Evolutionary conservation across 805 yeast genomes (phyloP).

Genomic region (Wickerhamiella spandovensis): DNA sequence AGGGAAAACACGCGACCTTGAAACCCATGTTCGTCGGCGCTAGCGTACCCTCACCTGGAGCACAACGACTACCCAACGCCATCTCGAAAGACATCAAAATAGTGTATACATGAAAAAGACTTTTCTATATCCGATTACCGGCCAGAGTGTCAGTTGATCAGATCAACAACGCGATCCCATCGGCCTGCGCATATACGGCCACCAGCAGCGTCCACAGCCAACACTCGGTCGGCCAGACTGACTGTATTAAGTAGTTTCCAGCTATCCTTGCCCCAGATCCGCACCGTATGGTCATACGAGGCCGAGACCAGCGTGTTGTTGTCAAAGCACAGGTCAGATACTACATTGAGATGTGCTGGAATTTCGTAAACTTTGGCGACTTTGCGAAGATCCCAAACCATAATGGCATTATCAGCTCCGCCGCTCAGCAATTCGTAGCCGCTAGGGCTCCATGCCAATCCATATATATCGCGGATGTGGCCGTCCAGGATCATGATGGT

Average conservation of each 20-base stretch:
- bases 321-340: slow-evolving; percentile 50
- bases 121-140: too few relatives aligned
- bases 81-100: too few relatives aligned
- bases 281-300: slow-evolving; percentile 49
- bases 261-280: slow-evolving; percentile 51
- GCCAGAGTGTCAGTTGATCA: background rate
- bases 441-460: slow-evolving; percentile 60
- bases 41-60: too few relatives aligned
- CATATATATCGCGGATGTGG: slow-evolving; percentile 61
- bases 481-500: slow-evolving; percentile 46
- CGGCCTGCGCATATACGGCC: slow-evolving; percentile 45
- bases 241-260: slow-evolving; percentile 49
- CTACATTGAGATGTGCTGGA: slow-evolving; percentile 61
- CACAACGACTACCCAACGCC: too few relatives aligned
- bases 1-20: too few relatives aligned
- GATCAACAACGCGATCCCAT: slow-evolving; percentile 71
- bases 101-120: too few relatives aligned
- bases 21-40: too few relatives aligned
- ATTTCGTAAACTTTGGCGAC: slow-evolving; percentile 34
- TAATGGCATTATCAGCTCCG: slow-evolving; percentile 65
- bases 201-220: slow-evolving; percentile 42
- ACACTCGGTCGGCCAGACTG: slow-evolving; percentile 51
- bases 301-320: slow-evolving; percentile 31
- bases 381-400: slow-evolving; percentile 74
- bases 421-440: slow-evolving; percentile 72